These are phyloP conservation scores for Pythium rhizo-oryzae DNA, from an alignment of 352 stramenopile genomes.

Conservation along the genomic window DNA sequence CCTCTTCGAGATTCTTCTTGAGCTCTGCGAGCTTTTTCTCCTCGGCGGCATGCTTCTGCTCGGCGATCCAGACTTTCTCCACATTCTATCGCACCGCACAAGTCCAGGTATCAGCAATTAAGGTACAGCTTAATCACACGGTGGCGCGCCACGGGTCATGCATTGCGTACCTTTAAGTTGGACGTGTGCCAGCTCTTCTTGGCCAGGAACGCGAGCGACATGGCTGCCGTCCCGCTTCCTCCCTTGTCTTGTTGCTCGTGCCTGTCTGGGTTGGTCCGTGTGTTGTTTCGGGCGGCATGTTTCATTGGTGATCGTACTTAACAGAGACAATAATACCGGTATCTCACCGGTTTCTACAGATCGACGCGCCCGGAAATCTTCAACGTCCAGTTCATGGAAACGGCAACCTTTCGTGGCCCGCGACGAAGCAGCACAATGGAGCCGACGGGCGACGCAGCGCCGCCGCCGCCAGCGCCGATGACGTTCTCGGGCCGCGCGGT, in stretches of 20 bases:
- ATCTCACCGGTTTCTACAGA: too few relatives aligned
- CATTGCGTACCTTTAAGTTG: slow-evolving; percentile 89
- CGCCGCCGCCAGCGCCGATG: neutral
- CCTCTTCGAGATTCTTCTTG: slow-evolving; percentile 96
- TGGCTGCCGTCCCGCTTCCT: too few relatives aligned
- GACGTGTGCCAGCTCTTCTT: slow-evolving; percentile 99
- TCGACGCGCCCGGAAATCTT: too few relatives aligned
- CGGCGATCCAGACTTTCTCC: slow-evolving; percentile 97
- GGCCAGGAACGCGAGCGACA: slow-evolving; percentile 93
- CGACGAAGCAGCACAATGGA: slow-evolving; percentile 15
- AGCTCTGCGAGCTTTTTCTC: slow-evolving; percentile 94
- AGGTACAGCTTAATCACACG: neutral
- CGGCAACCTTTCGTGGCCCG: slow-evolving; percentile 10
- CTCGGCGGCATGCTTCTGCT: slow-evolving; percentile 95
- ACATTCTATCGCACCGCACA: slow-evolving; percentile 85
- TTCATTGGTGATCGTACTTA: slow-evolving; percentile 6
- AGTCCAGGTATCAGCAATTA: neutral
- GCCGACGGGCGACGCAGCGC: neutral
- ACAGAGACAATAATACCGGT: neutral
- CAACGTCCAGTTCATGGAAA: slow-evolving; percentile 12
- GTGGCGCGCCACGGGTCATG: neutral
- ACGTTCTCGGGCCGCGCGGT: slow-evolving; percentile 39
- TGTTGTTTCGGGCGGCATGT: neutral
- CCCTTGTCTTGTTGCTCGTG: too few relatives aligned
- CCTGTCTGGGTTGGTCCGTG: neutral